Evolutionary conservation across 495 filamentous ascomycete species (phyloP), one percentile per base, ranked within the genome.

Genomic region (Aspergillus nidulans): DNA sequence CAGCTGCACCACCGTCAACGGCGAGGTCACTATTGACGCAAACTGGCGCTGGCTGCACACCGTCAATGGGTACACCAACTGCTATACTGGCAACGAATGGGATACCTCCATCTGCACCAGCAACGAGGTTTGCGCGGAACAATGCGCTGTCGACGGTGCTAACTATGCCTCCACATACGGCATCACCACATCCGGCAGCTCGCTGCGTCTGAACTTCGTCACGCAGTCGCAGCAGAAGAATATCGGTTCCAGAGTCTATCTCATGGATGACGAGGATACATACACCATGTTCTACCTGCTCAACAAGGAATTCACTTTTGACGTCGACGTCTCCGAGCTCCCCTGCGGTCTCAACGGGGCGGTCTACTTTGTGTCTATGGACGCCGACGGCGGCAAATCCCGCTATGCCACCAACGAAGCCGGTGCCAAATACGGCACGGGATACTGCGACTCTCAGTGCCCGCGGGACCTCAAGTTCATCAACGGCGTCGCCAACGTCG

Each of bases 401-500:
- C 64, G 70, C 28, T 76, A 74, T 59, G 58, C 73, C 0, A 65
- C 70, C 43, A 90, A 90, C 74, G 77, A 79, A 36, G 87, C 85
- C 4, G 87, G 86, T 38, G 86, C 87, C 41, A 74, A 73, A 45
- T 88, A 87, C 51, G 86, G 87, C n/a, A 87, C 86, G 0, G 86
- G 86, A 0, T 90, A 90, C 66, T 90, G 87, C 58, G 87, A 90
- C 66, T 81, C 85, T 12, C 86, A 89, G 66, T 90, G 86, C 60
- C 80, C 81, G 0, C 72, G 73, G 13, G 82, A 85, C 56, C 63
- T 85, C 49, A 83, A 82, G 57, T 90, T 89, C 70, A 86, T 88
- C 67, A 77, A 86, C 58, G 86, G 84, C n/a, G 64, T 78, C 66
- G 81, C 69, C 69, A 86, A 86, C 67, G 57, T 78, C 13, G 84